phyloP scores from a whole-genome alignment of 2,329 filamentous ascomycete species.

The Pseudopithomyces chartarum region DNA sequence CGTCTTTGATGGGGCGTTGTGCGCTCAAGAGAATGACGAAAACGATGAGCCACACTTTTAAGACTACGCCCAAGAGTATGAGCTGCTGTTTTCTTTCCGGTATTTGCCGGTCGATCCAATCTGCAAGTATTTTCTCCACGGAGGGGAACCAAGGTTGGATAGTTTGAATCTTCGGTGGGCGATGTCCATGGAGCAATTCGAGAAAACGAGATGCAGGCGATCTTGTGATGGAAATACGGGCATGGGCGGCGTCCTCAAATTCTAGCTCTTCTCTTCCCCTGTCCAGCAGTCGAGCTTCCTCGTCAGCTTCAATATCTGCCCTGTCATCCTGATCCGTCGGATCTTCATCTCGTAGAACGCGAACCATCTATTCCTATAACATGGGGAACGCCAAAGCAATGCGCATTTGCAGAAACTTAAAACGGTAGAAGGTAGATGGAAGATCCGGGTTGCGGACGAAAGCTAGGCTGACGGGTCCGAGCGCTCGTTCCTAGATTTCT shows the following conservation, averaged over 20 bases:
- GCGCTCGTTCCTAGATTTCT: not conserved
- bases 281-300: constrained; percentile 34
- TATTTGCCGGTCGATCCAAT: constrained; percentile 63
- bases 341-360: not conserved
- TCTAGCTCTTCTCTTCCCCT: constrained; percentile 33
- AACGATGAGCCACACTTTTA: constrained; percentile 68
- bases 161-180: constrained; percentile 48
- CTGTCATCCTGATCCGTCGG: constrained; percentile 9
- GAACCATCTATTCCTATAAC: not conserved
- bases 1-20: constrained; percentile 61
- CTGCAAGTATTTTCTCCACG: constrained; percentile 68
- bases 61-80: constrained; percentile 60
- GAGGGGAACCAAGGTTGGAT: constrained; percentile 62
- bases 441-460: not conserved
- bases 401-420: not conserved
- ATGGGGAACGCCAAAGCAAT: not conserved
- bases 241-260: constrained; percentile 24
- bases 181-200: constrained; percentile 48
- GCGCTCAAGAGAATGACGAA: constrained; percentile 70
- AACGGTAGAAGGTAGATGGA: not conserved
- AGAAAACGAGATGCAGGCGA: constrained; percentile 9
- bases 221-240: not conserved
- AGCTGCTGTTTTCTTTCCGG: constrained; percentile 61
- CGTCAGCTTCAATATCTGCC: constrained; percentile 21
- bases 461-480: not conserved